Conservation (phyloP, 768 basidiomycete species). For the Tulasnella sp. region DNA sequence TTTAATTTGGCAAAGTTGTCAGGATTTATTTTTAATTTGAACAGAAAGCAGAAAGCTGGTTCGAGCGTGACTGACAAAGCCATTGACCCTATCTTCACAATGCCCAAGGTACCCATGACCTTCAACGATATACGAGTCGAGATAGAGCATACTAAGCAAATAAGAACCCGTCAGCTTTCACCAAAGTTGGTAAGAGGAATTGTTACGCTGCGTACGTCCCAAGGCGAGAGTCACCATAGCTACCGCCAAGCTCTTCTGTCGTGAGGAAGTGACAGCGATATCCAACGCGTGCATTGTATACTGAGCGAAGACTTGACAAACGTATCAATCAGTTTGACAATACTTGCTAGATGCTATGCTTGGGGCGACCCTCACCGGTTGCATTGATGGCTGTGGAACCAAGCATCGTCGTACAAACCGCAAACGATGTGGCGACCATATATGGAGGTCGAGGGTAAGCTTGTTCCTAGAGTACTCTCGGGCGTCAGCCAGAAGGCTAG, state of each 20-base stretch:
- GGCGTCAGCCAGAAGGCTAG: neutral
- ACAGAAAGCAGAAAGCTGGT: neutral
- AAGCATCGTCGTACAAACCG: neutral
- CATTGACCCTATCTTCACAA: neutral
- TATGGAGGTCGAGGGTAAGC: neutral
- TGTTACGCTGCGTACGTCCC: neutral
- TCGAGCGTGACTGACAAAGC: neutral
- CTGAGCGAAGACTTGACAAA: neutral
- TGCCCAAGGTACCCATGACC: neutral
- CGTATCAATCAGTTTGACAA: neutral
- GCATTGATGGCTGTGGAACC: neutral
- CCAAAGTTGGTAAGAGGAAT: neutral
- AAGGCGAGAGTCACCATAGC: neutral
- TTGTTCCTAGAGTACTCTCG: neutral
- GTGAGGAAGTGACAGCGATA: neutral
- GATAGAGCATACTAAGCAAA: neutral
- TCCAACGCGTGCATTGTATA: slow-evolving; percentile 6
- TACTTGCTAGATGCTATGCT: neutral
- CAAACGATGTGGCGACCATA: neutral
- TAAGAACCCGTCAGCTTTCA: neutral
- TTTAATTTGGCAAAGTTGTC: too few relatives aligned
- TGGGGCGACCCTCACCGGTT: neutral
- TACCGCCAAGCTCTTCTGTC: neutral
- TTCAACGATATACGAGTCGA: neutral
- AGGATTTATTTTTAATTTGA: too few relatives aligned